These are phyloP conservation scores for Catharanthus roseus DNA, from an alignment of 257 asterid genomes.

Conservation along the genomic window DNA sequence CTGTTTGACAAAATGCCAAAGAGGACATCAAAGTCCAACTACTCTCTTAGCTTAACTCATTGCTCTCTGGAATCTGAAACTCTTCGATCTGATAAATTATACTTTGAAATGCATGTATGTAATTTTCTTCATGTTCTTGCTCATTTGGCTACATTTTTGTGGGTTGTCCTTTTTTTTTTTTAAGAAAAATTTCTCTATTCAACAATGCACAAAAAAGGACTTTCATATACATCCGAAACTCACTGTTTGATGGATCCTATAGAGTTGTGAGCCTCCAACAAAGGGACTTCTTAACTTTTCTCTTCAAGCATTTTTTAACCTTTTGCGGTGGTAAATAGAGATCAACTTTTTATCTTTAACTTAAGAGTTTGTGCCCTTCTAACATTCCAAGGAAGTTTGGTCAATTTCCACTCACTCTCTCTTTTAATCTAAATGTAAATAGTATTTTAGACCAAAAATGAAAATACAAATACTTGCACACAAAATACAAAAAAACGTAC, in stretches of 20 bases:
- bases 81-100: neutral
- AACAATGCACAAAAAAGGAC: neutral
- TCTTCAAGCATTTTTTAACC: neutral
- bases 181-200: neutral
- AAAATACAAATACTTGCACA: too few species aligned
- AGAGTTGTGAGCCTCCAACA: neutral
- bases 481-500: too few species aligned
- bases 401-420: too few species aligned
- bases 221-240: neutral
- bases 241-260: conserved; percentile 4
- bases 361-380: conserved; percentile 1
- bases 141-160: conserved; percentile 8
- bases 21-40: conserved; percentile 13
- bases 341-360: neutral
- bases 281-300: conserved; percentile 1
- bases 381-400: neutral
- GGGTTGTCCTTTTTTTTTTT: too few species aligned
- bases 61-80: conserved; percentile 5
- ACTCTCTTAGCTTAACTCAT: conserved; percentile 3
- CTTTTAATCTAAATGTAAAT: too few species aligned
- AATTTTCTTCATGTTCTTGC: conserved; percentile 13
- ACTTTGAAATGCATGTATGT: conserved; percentile 7
- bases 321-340: neutral
- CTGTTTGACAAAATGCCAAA: conserved; percentile 9
- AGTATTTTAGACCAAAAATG: too few species aligned